Conservation (phyloP, 2,329 filamentous ascomycete genomes). For the Penicillium sp. region DNA sequence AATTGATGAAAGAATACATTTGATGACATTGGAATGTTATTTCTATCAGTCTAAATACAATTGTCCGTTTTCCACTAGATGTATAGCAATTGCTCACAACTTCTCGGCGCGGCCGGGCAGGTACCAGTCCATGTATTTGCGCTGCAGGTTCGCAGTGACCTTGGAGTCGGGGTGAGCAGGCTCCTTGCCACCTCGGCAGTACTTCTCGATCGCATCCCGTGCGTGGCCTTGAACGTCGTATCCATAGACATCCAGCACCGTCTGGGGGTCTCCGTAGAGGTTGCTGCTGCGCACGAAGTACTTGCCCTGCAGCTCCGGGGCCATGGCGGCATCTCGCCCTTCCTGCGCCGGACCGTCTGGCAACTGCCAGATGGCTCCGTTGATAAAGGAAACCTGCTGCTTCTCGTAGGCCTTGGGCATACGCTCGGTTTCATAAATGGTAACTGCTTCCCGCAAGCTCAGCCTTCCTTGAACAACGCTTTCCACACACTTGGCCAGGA, state of each 20-base stretch:
- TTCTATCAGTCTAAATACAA: background rate
- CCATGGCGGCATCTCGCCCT: conserved; percentile 38
- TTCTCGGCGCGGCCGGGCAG: conserved; percentile 17
- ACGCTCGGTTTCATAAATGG: conserved; percentile 40
- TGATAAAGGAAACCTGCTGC: conserved; percentile 42
- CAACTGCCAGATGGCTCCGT: conserved; percentile 37
- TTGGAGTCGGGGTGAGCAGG: conserved; percentile 29
- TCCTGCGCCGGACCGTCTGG: conserved; percentile 33
- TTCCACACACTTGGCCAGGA: conserved; percentile 37
- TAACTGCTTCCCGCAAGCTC: conserved; percentile 33
- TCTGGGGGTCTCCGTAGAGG: conserved; percentile 39
- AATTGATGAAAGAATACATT: conserved; percentile 18
- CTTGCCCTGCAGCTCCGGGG: conserved; percentile 33
- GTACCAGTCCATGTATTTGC: conserved; percentile 37
- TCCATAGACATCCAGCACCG: conserved; percentile 38
- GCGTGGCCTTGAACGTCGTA: conserved; percentile 42
- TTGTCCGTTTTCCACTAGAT: background rate
- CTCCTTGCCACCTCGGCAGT: conserved; percentile 14
- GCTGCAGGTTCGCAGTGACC: conserved; percentile 25
- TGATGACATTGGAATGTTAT: conserved; percentile 7
- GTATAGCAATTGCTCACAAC: background rate
- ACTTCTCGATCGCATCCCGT: conserved; percentile 25
- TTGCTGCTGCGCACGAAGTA: conserved; percentile 37
- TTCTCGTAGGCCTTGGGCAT: conserved; percentile 44
- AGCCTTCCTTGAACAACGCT: conserved; percentile 35